Conservation (phyloP, 1,139 yeast species). For the Torulaspora pretoriensis region DNA sequence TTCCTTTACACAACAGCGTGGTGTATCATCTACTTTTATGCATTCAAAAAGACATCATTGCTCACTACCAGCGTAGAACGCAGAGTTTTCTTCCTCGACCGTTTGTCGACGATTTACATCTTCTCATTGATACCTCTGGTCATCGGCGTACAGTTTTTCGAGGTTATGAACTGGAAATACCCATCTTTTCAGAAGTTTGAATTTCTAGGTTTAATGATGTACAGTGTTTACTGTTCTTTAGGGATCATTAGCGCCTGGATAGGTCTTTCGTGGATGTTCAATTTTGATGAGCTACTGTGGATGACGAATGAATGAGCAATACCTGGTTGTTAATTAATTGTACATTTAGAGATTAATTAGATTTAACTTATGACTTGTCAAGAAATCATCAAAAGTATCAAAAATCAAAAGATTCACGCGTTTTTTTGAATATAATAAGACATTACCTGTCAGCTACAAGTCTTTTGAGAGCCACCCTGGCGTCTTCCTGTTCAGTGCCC, state of each 20-base stretch:
- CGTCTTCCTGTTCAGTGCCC: conserved; percentile 27
- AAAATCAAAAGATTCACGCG: not conserved
- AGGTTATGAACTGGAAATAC: conserved; percentile 51
- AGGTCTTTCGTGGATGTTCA: conserved; percentile 82
- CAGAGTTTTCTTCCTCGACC: conserved; percentile 61
- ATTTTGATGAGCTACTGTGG: conserved; percentile 71
- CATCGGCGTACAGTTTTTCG: conserved; percentile 49
- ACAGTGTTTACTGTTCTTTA: conserved; percentile 79
- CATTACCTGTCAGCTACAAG: conserved; percentile 25
- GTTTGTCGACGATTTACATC: conserved; percentile 64
- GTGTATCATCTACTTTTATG: conserved; percentile 72
- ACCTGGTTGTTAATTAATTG: not conserved
- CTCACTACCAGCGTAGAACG: conserved; percentile 42
- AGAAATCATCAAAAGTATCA: too few relatives aligned
- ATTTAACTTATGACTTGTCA: too few relatives aligned
- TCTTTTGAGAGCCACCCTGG: conserved; percentile 30
- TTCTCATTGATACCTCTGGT: conserved; percentile 67
- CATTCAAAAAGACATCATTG: conserved; percentile 63
- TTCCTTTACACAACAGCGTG: conserved; percentile 76
- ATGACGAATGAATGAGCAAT: conserved; percentile 13
- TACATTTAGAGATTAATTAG: conserved; percentile 1
- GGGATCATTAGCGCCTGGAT: conserved; percentile 89
- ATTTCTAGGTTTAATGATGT: conserved; percentile 73
- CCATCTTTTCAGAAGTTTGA: conserved; percentile 49
- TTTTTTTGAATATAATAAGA: not conserved